phyloP scores from a whole-genome alignment of 2,329 filamentous ascomycete genomes.

The Pseudogymnoascus sp. region DNA sequence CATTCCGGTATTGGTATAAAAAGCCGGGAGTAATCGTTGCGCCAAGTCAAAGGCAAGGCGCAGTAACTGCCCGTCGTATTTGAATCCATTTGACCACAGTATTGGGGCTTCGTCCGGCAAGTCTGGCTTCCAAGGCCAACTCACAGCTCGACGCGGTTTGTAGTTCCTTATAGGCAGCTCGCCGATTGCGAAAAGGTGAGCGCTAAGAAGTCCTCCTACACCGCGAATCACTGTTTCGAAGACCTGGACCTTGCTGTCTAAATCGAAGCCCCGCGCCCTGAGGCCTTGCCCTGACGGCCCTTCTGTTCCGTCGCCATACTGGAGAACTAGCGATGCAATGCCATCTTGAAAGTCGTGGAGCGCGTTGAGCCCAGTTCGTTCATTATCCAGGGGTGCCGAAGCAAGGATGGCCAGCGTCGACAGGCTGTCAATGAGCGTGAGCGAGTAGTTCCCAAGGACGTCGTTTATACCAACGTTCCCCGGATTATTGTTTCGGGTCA shows the following conservation, averaged over 20 bases:
- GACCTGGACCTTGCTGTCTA: slow-evolving; percentile 96
- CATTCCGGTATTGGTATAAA: slow-evolving; percentile 82
- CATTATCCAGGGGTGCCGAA: slow-evolving; percentile 53
- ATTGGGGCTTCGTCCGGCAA: slow-evolving; percentile 45
- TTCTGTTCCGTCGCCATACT: slow-evolving; percentile 77
- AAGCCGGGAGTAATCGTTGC: slow-evolving; percentile 77
- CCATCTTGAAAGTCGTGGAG: slow-evolving; percentile 71
- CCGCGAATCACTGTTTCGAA: slow-evolving; percentile 97
- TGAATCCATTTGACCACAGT: slow-evolving; percentile 65
- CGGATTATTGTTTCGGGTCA: slow-evolving; percentile 77
- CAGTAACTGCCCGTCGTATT: slow-evolving; percentile 82
- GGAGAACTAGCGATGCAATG: slow-evolving; percentile 61
- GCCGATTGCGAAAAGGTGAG: slow-evolving; percentile 85
- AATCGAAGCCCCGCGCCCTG: slow-evolving; percentile 73
- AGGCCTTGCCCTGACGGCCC: slow-evolving; percentile 61
- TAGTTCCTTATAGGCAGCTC: slow-evolving; percentile 83
- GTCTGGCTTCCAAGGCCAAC: slow-evolving; percentile 22
- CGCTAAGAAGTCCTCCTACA: slow-evolving; percentile 80
- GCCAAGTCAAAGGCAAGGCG: slow-evolving; percentile 82
- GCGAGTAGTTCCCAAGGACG: slow-evolving; percentile 90
- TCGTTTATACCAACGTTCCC: slow-evolving; percentile 84
- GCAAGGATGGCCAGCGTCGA: slow-evolving; percentile 90
- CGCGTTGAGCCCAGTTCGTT: slow-evolving; percentile 49
- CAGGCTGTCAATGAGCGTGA: slow-evolving; percentile 90
- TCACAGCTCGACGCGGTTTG: slow-evolving; percentile 35